Percentiles rank a stretch among this genome's conserved stretches.
phyloP scores from a whole-genome alignment of 2,329 filamentous ascomycete species.

The Microsporum audouinii region DNA sequence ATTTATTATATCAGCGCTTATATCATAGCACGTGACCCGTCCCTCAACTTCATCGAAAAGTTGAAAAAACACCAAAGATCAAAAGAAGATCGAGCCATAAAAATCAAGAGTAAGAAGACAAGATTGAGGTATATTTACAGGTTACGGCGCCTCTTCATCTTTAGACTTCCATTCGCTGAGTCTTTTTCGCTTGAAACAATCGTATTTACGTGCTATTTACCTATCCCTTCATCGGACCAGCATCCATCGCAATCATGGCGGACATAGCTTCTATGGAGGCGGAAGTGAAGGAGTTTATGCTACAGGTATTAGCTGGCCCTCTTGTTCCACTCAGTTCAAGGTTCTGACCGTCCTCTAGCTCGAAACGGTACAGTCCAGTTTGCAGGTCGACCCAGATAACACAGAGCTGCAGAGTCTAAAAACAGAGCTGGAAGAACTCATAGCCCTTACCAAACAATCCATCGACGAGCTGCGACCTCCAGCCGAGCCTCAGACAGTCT shows the following conservation, averaged over 20 bases:
- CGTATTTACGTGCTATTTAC: background rate
- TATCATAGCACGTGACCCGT: background rate
- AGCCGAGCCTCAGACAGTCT: conserved; percentile 36
- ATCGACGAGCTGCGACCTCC: conserved; percentile 67
- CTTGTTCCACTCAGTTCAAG: background rate
- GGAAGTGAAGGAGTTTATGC: conserved; percentile 49
- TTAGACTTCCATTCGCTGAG: background rate
- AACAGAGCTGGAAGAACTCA: conserved; percentile 69
- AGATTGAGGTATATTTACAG: background rate
- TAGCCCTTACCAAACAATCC: conserved; percentile 65
- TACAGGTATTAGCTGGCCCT: conserved; percentile 36
- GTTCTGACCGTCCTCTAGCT: conserved; percentile 42
- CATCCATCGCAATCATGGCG: conserved; percentile 25
- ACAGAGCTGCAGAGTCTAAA: conserved; percentile 65
- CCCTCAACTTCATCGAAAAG: background rate
- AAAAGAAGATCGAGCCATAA: background rate
- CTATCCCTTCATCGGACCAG: background rate
- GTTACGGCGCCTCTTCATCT: background rate
- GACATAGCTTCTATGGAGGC: conserved; percentile 35
- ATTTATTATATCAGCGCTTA: background rate
- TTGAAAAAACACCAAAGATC: background rate
- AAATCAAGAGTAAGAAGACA: background rate
- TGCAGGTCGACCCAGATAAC: conserved; percentile 71
- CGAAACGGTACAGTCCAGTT: conserved; percentile 62
- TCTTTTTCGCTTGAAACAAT: background rate